Conservation (phyloP, 106 monocot genomes). For the Phalaenopsis equestris region DNA sequence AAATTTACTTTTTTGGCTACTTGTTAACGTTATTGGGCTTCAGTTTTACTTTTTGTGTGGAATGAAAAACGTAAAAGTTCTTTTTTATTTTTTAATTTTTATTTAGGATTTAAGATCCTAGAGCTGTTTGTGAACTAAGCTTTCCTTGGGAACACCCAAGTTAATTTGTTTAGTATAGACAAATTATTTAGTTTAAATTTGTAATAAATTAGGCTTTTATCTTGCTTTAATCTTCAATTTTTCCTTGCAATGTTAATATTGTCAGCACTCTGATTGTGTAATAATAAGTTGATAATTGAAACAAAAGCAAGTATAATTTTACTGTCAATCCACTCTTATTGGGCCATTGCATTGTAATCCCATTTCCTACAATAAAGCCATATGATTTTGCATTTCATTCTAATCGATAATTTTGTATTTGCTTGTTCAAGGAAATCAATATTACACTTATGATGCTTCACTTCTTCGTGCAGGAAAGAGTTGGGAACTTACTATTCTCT, state of each 20-base stretch:
- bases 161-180: not conserved
- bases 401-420: not conserved
- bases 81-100: not conserved
- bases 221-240: not conserved
- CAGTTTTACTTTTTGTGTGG: not conserved
- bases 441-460: not conserved
- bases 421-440: not conserved
- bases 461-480: slow-evolving; percentile 46
- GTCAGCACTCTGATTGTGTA: not conserved
- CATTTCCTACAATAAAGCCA: not conserved
- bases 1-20: not conserved
- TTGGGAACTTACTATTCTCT: slow-evolving; percentile 70
- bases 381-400: not conserved
- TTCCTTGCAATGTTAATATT: not conserved
- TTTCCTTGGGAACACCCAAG: not conserved
- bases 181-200: not conserved
- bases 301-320: not conserved
- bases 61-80: not conserved
- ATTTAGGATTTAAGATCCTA: not conserved
- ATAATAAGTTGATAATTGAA: not conserved
- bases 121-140: not conserved
- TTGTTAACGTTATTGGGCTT: not conserved
- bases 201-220: not conserved
- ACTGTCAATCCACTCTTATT: not conserved
- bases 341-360: not conserved